Percentiles rank a stretch among this genome's conserved stretches.
Evolutionary conservation across 495 filamentous ascomycete species (phyloP).

Genomic region (Aspergillus steynii): DNA sequence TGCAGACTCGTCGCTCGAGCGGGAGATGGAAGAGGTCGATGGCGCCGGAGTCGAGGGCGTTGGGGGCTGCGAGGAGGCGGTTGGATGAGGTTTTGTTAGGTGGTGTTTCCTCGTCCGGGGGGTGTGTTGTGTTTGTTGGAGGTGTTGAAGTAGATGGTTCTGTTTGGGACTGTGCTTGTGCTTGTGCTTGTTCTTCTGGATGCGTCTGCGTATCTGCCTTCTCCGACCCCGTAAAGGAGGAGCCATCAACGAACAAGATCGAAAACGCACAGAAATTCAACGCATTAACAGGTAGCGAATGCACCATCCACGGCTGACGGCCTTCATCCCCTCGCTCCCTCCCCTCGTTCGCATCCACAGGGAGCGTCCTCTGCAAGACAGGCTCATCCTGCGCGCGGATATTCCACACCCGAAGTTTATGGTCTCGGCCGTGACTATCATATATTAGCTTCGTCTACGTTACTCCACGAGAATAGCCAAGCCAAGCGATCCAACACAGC

Average conservation of each 20-base stretch:
- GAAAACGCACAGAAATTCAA: conserved; percentile 95
- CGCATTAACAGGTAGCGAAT: conserved; percentile 83
- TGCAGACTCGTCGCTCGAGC: conserved; percentile 63
- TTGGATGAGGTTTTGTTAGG: conserved; percentile 1
- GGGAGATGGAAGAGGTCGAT: conserved; percentile 89
- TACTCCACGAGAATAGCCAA: no score
- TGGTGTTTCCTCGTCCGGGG: neutral
- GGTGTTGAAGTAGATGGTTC: neutral
- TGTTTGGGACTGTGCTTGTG: neutral
- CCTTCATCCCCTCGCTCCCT: conserved; percentile 25
- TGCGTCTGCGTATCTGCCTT: neutral
- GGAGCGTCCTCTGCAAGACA: conserved; percentile 65
- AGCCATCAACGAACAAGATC: conserved; percentile 34
- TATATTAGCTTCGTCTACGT: conserved; percentile 5
- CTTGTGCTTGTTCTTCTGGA: neutral
- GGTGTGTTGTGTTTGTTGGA: neutral
- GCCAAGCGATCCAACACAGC: neutral
- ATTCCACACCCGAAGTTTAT: conserved; percentile 84
- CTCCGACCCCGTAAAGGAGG: neutral
- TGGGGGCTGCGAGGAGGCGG: conserved; percentile 69
- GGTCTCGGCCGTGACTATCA: conserved; percentile 83
- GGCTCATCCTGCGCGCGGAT: conserved; percentile 56
- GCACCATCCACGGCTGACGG: conserved; percentile 76
- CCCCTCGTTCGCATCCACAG: conserved; percentile 55
- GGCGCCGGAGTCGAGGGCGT: conserved; percentile 72